Evolutionary conservation across 768 basidiomycete genomes (phyloP).

Genomic region (Hericium alpestre): DNA sequence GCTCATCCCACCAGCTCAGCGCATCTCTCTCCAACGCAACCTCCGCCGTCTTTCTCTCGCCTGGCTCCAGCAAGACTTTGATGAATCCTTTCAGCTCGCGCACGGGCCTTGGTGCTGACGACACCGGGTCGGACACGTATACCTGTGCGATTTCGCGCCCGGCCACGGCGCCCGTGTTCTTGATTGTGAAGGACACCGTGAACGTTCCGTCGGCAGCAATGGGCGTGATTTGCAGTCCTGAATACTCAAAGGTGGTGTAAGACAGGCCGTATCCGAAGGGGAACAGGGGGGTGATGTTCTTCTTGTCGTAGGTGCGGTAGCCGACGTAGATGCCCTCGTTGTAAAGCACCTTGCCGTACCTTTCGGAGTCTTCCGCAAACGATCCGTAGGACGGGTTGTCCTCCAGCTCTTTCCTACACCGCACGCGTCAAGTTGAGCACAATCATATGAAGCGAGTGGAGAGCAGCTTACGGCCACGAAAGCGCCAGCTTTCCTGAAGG

Average conservation of each 20-base stretch:
- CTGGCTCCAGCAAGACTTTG: conserved; percentile 36
- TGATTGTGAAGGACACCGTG: conserved; percentile 32
- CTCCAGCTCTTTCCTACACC: conserved; percentile 32
- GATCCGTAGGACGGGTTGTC: conserved; percentile 42
- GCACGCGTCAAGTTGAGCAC: neutral
- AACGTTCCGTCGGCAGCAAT: conserved; percentile 26
- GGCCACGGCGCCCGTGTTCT: conserved; percentile 31
- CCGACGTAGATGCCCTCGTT: conserved; percentile 44
- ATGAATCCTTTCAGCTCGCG: conserved; percentile 38
- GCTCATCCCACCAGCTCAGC: conserved; percentile 38
- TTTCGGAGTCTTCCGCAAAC: conserved; percentile 32
- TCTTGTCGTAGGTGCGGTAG: conserved; percentile 41
- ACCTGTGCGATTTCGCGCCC: conserved; percentile 41
- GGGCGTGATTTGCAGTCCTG: conserved; percentile 25
- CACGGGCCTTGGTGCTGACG: conserved; percentile 33
- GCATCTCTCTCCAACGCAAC: conserved; percentile 37
- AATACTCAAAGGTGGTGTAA: conserved; percentile 49
- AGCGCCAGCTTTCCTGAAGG: conserved; percentile 48
- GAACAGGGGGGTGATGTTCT: conserved; percentile 35
- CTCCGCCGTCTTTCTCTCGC: conserved; percentile 28
- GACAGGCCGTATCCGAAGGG: conserved; percentile 52
- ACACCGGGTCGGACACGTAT: conserved; percentile 32
- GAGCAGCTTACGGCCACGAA: conserved; percentile 35
- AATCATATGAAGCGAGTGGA: neutral
- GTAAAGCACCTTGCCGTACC: conserved; percentile 33